Conservation (phyloP, 2,329 filamentous ascomycete genomes). For the Trichophyton equinum region DNA sequence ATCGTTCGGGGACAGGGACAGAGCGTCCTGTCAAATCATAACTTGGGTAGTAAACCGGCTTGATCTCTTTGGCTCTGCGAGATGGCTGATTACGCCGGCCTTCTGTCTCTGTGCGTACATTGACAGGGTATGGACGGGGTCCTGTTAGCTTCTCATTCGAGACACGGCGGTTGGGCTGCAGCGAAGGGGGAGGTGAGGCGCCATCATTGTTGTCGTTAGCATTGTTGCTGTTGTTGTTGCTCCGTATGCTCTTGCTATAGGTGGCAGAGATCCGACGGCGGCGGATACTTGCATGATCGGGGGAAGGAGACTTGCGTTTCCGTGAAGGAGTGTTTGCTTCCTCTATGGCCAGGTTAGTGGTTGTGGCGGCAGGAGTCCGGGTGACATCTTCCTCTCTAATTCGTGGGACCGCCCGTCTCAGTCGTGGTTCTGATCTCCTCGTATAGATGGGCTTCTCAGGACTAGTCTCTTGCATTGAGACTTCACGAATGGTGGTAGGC, state of each 20-base stretch:
- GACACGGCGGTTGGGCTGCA: neutral
- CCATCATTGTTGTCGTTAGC: too few relatives aligned
- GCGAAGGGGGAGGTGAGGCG: neutral
- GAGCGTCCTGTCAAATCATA: neutral
- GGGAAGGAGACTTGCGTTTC: constrained; percentile 5
- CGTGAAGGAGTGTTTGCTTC: neutral
- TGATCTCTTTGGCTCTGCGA: constrained; percentile 7
- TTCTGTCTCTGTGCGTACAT: neutral
- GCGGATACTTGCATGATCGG: neutral
- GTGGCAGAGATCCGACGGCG: neutral
- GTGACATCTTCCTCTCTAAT: neutral
- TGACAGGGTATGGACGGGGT: neutral
- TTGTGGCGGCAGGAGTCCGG: neutral
- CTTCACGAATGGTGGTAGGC: neutral
- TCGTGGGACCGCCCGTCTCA: neutral
- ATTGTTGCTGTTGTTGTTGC: too few relatives aligned
- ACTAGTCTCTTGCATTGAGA: neutral
- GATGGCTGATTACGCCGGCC: constrained; percentile 7
- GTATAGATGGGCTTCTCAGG: constrained; percentile 1
- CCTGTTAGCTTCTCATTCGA: neutral
- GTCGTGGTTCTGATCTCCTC: constrained; percentile 2
- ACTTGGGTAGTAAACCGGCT: neutral
- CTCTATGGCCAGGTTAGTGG: neutral
- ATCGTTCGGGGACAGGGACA: neutral
- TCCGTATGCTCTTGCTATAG: neutral